Conservation (phyloP, 2,329 filamentous ascomycete species). For the Capronia epimyces region DNA sequence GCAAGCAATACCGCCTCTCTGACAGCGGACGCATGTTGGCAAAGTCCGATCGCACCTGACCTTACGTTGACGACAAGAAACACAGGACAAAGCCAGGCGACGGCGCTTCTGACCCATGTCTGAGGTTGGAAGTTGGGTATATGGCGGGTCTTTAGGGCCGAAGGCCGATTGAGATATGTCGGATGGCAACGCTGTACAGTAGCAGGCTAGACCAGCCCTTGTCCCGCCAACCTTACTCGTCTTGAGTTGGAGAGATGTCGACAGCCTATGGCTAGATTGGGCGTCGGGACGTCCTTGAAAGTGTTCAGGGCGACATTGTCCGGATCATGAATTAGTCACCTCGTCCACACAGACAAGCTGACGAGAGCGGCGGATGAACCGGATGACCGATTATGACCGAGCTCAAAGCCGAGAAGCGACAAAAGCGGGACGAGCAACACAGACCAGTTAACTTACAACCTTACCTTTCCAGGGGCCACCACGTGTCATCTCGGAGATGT, state of each 20-base stretch:
- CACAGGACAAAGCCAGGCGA: conserved; percentile 27
- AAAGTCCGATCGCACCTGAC: conserved; percentile 29
- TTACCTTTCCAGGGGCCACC: no score
- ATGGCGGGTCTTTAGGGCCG: conserved; percentile 5
- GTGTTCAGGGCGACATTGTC: no score
- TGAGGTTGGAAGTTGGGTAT: neutral
- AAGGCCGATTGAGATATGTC: neutral
- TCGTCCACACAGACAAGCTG: neutral
- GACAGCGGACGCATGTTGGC: conserved; percentile 28
- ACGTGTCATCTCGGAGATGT: neutral
- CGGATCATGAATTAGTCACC: no score
- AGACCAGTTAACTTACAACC: no score
- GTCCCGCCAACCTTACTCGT: no score
- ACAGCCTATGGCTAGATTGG: neutral
- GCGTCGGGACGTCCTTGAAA: no score
- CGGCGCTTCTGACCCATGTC: conserved; percentile 28
- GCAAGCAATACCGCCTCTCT: conserved; percentile 26
- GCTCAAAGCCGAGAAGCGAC: neutral
- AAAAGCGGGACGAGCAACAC: no score
- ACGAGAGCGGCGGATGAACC: neutral
- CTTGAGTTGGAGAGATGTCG: no score
- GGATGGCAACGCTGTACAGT: neutral
- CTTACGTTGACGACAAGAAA: conserved; percentile 27
- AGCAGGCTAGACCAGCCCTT: neutral
- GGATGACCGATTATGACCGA: neutral